Conservation (phyloP, 75 land plant genomes). For the Pseudotsuga menziesii region DNA sequence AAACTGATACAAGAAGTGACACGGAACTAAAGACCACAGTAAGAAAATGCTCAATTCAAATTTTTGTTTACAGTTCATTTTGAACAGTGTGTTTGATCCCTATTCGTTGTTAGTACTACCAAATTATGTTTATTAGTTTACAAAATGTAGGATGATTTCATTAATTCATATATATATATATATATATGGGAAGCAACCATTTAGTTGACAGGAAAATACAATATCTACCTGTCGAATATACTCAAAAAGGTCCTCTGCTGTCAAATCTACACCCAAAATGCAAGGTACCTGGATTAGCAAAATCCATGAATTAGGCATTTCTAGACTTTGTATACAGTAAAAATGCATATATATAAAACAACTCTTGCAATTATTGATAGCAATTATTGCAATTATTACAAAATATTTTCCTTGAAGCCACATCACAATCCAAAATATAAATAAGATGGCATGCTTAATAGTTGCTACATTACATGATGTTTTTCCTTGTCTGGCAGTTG, state of each 20-base stretch:
- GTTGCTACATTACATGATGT: no score
- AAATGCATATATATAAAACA: neutral
- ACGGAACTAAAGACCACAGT: neutral
- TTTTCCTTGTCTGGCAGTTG: no score
- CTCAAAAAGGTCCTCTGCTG: constrained; percentile 75
- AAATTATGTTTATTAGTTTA: neutral
- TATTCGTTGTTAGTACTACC: no score
- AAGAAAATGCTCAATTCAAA: neutral
- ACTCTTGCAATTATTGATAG: neutral
- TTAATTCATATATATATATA: neutral
- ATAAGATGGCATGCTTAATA: no score
- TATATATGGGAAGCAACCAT: neutral
- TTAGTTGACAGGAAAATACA: neutral
- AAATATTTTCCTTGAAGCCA: no score
- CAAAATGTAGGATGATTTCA: neutral
- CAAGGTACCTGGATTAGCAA: constrained; percentile 75
- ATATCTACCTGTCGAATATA: constrained; percentile 78
- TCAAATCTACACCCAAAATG: constrained; percentile 74
- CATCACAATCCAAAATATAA: no score
- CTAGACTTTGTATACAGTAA: neutral
- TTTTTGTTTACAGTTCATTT: neutral
- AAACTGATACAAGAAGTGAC: neutral
- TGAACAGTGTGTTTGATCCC: no score
- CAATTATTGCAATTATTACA: neutral
- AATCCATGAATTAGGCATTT: neutral